Evolutionary conservation across 2,329 filamentous ascomycete species (phyloP).

Genomic region (Mycosphaerella sp.): DNA sequence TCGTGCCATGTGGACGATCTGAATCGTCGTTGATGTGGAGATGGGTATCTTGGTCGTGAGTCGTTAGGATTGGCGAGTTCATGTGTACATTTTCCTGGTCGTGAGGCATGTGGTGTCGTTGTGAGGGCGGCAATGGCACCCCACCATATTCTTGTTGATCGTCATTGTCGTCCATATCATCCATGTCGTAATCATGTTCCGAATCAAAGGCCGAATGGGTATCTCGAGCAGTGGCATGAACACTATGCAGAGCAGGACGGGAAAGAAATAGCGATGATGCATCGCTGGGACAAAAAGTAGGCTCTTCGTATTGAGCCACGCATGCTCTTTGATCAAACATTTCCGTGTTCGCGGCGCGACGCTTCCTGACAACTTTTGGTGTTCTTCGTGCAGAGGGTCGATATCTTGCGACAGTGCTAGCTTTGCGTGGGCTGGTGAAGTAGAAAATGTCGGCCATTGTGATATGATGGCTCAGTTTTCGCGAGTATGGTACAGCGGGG

Average conservation of each 20-base stretch:
- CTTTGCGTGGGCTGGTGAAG: constrained; percentile 23
- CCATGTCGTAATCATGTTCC: constrained; percentile 4
- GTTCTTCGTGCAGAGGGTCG: constrained; percentile 16
- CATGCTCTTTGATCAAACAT: constrained; percentile 24
- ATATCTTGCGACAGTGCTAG: constrained; percentile 12
- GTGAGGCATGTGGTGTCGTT: background rate
- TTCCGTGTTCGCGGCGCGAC: constrained; percentile 14
- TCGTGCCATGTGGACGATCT: background rate
- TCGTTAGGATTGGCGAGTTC: constrained; percentile 1
- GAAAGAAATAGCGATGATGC: constrained; percentile 17
- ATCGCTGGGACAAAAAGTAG: constrained; percentile 25
- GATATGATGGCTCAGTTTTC: background rate
- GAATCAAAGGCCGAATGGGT: constrained; percentile 4
- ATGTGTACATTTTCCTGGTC: constrained; percentile 6
- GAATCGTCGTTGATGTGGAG: constrained; percentile 1
- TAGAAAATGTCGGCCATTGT: constrained; percentile 26
- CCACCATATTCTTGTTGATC: constrained; percentile 15
- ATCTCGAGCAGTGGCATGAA: constrained; percentile 5
- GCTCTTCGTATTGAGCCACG: constrained; percentile 29
- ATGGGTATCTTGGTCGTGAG: constrained; percentile 7
- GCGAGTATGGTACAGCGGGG: constrained; percentile 4
- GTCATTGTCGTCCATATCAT: constrained; percentile 15
- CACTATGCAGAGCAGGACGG: constrained; percentile 10
- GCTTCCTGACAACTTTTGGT: constrained; percentile 14
- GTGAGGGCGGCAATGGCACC: constrained; percentile 1